phyloP scores from a whole-genome alignment of 2,329 filamentous ascomycete species.

The Drechslerella coelobrocha region DNA sequence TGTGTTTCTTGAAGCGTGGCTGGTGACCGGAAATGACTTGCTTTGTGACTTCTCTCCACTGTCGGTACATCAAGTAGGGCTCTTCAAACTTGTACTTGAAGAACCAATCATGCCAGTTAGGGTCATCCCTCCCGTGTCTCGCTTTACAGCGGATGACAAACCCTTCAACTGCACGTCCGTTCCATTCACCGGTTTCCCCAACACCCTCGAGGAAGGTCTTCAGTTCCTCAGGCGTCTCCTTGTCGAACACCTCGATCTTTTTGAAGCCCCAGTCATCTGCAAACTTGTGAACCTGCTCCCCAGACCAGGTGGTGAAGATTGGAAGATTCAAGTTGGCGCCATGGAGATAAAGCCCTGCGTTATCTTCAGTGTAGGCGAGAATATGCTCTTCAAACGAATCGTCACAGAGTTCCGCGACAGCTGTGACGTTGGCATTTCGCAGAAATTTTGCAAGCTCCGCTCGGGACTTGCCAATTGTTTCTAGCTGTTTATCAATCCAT shows the following conservation, averaged over 20 bases:
- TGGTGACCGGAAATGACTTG: constrained; percentile 76
- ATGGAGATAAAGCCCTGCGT: constrained; percentile 90
- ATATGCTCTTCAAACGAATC: constrained; percentile 97
- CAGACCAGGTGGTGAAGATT: constrained; percentile 85
- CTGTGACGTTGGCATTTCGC: constrained; percentile 82
- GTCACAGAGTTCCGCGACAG: constrained; percentile 94
- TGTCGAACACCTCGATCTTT: constrained; percentile 80
- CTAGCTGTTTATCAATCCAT: constrained; percentile 81
- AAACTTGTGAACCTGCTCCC: constrained; percentile 82
- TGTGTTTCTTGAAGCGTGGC: constrained; percentile 84
- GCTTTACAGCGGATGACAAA: constrained; percentile 92
- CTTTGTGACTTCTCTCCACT: constrained; percentile 98
- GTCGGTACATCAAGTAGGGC: constrained; percentile 96
- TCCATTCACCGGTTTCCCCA: constrained; percentile 86
- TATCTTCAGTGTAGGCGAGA: constrained; percentile 80
- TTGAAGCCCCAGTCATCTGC: constrained; percentile 92
- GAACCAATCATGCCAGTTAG: constrained; percentile 86
- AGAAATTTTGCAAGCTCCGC: constrained; percentile 78
- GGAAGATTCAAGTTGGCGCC: constrained; percentile 96
- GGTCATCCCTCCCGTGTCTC: constrained; percentile 62
- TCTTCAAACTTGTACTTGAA: constrained; percentile 99
- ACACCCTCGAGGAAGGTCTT: constrained; percentile 81
- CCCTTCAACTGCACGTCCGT: constrained; percentile 91
- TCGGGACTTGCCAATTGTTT: constrained; percentile 76
- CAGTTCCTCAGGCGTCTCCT: constrained; percentile 75